Evolutionary conservation across 2,329 filamentous ascomycete genomes (phyloP).

Genomic region (Alternaria consortialis): DNA sequence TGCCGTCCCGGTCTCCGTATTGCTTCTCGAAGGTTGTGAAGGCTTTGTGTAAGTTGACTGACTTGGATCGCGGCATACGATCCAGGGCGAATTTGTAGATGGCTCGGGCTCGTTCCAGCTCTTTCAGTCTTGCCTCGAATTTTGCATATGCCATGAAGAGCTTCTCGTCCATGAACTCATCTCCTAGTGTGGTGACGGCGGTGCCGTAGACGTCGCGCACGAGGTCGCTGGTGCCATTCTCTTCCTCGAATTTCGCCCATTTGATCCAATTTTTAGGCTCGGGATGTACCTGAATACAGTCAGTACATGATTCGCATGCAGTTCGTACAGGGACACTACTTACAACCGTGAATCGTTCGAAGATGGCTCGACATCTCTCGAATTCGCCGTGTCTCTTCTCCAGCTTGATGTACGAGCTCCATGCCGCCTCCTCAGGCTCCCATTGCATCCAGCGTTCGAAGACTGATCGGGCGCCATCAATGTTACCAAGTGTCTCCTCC

Average conservation of each 20-base stretch:
- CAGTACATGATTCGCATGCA: background rate
- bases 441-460: conserved; percentile 99
- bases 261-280: conserved; percentile 70
- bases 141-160: conserved; percentile 95
- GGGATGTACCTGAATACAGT: background rate
- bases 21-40: conserved; percentile 99
- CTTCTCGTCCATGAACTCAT: conserved; percentile 95
- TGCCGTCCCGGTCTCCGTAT: conserved; percentile 89
- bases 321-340: background rate
- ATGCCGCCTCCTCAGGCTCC: conserved; percentile 95
- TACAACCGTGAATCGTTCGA: conserved; percentile 87
- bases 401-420: conserved; percentile 95
- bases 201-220: conserved; percentile 91
- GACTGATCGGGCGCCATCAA: conserved; percentile 88
- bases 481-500: conserved; percentile 96
- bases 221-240: conserved; percentile 88
- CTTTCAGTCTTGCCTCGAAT: conserved; percentile 93
- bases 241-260: conserved; percentile 97
- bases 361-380: conserved; percentile 88
- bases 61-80: conserved; percentile 86
- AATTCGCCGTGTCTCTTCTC: conserved; percentile 96
- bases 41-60: conserved; percentile 84
- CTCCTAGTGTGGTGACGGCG: conserved; percentile 87
- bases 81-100: conserved; percentile 98
- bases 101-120: conserved; percentile 89